Evolutionary conservation across 2,329 filamentous ascomycete species (phyloP), one percentile per base, ranked within the genome.

Genomic region (Karstenula rhodostoma): DNA sequence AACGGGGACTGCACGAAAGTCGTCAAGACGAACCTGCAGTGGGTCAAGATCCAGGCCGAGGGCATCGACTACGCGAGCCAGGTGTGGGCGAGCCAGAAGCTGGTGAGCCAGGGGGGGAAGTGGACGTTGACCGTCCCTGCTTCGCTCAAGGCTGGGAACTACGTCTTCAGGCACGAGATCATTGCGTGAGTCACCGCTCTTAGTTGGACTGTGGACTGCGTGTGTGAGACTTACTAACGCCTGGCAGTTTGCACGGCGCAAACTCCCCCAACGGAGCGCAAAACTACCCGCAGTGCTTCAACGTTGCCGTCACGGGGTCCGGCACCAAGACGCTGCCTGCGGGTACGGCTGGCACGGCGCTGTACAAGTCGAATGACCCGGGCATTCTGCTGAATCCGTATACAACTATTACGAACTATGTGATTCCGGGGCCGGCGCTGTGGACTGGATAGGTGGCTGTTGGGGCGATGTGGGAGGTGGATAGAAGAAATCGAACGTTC

Each of bases 161-260:
- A 85, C 58, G 80, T 86, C 27, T 70, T 86, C 32, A 75, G 84
- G 3, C 82, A 85, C 62, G 84, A 85, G 71, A 74, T 78, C 33
- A 79, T 54, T 23, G 51, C 51, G 51, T 44, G 33, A 44, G 51
- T 54, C 29, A 32, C 12, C 29, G 8, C 8, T 10, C 29, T 6
- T 32, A n/a, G n/a, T n/a, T n/a, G n/a, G n/a, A n/a, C n/a, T n/a
- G n/a, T n/a, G n/a, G n/a, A n/a, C n/a, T n/a, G n/a, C n/a, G n/a
- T 10, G 29, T 10, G 8, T 2, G 29, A 5, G 29, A 32, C 2
- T 6, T 81, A 19, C 46, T 57, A 15, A 57, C 19, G 29, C 4
- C 10, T 19, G 3, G 6, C 57, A 83, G 78, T 5, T 68, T 84
- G 9, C 82, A 84, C 56, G 70, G 69, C 0, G 75, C 78, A 2